Evolutionary conservation across 495 filamentous ascomycete genomes (phyloP), one percentile per base, ranked within the genome.

Genomic region (Bombardia bombarda): DNA sequence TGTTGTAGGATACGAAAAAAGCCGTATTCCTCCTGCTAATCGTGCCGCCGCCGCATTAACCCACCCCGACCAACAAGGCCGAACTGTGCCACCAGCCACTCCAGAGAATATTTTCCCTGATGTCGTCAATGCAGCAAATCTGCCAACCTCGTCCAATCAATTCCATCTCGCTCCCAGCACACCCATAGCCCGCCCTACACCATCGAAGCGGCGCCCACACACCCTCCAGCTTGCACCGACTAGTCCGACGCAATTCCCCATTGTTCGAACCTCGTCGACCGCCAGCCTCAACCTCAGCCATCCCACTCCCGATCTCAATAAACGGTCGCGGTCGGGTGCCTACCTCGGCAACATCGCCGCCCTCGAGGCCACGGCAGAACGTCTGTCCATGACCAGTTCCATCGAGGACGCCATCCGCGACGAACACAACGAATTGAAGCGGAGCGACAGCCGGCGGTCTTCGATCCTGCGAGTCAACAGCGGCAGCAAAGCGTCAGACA

Each of bases 321-420:
- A 78, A 32, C 65, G 86, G 32, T 83, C 80, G 17, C 65, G 85
- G 32, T 83, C 86, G 52, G 82, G 83, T 19, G 83, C 83, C 22
- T 86, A 83, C 54, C 63, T 79, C 17, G 73, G 75, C 56, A 90
- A 90, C 69, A 81, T 94, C 44, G 84, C 88, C 58, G 77, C 84
- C 32, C 68, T 95, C 49, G 88, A 95, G 55, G 75, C 80, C 47
- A 85, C 80, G 32, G 88, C 88, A 19, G 88, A 93, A 64, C 75
- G 82, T 28, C 67, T 95, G 56, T 89, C 83, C 53, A 77, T 79
- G 51, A 83, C 78, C 32, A 83, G 80, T n/a, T 81, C 82, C 13
- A 84, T 95, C 54, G 86, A 80, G 32, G 79, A 81, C 56, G 86
- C 89, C 52, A 86, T 95, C 40, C 79, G 83, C 46, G 82, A 84